A percentile compares a stretch with the other conserved stretches of the same genome.
These are phyloP conservation scores for Populus tremula DNA, from an alignment of 345 rosid species.

Conservation along the genomic window DNA sequence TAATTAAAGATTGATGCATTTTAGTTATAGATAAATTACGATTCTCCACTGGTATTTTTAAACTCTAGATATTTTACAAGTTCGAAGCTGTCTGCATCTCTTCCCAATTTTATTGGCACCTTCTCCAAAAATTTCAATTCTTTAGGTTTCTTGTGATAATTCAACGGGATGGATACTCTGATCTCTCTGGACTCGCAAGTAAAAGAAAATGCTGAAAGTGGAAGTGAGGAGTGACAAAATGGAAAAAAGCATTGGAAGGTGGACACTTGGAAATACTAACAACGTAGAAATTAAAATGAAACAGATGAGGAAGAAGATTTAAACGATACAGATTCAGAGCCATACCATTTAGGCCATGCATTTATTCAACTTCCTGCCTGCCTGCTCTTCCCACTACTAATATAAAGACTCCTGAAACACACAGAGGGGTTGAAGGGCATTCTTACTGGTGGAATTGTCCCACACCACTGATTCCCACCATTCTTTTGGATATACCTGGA, in stretches of 20 bases:
- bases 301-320: background rate
- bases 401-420: background rate
- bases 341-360: background rate
- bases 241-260: background rate
- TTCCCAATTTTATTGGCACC: background rate
- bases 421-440: conserved; percentile 4
- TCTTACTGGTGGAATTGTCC: conserved; percentile 15
- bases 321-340: background rate
- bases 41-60: too few species aligned
- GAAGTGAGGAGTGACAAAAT: background rate
- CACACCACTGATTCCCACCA: conserved; percentile 26
- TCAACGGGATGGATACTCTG: background rate
- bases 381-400: background rate
- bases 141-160: background rate
- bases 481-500: background rate
- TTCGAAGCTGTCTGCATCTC: background rate
- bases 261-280: background rate
- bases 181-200: background rate
- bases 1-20: too few species aligned
- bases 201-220: background rate
- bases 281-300: background rate
- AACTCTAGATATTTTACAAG: too few species aligned
- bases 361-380: background rate
- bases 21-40: too few species aligned
- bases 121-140: background rate